Conservation (phyloP, 2,329 filamentous ascomycete genomes). For the Pochonia chlamydosporia region DNA sequence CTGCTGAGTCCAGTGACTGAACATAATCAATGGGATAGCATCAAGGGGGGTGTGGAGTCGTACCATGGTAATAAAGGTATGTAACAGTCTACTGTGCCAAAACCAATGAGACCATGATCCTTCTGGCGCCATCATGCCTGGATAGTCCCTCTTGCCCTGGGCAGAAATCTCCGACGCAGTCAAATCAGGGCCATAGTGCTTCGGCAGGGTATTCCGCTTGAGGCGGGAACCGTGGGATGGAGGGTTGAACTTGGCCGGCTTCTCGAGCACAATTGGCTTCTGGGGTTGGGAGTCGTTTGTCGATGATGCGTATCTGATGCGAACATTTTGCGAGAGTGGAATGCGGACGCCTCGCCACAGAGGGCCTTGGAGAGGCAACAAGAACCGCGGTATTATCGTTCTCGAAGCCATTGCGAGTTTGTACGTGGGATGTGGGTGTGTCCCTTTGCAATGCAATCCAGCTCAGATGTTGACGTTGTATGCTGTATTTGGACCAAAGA, state of each 20-base stretch:
- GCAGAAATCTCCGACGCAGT: slow-evolving; percentile 58
- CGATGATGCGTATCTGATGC: slow-evolving; percentile 28
- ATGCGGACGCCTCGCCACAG: slow-evolving; percentile 45
- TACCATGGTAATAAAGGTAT: slow-evolving; percentile 81
- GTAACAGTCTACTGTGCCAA: slow-evolving; percentile 68
- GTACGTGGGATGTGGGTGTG: neutral
- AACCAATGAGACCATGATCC: slow-evolving; percentile 83
- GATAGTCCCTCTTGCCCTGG: slow-evolving; percentile 70
- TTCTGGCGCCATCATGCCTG: slow-evolving; percentile 79
- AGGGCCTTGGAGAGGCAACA: slow-evolving; percentile 56
- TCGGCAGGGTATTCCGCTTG: slow-evolving; percentile 46
- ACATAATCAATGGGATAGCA: neutral
- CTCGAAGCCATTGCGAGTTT: slow-evolving; percentile 36
- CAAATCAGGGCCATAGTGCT: slow-evolving; percentile 70
- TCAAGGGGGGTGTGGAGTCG: slow-evolving; percentile 14
- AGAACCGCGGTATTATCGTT: slow-evolving; percentile 58
- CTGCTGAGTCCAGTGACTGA: neutral
- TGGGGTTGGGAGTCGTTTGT: slow-evolving; percentile 17
- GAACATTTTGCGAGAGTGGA: slow-evolving; percentile 28
- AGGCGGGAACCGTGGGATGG: slow-evolving; percentile 79
- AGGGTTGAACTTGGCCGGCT: slow-evolving; percentile 84
- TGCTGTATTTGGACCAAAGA: neutral
- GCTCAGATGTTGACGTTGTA: neutral
- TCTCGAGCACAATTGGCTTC: slow-evolving; percentile 69
- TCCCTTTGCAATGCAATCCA: neutral